Evolutionary conservation across 1,139 yeast genomes (phyloP).

Genomic region (Scheffersomyces segobiensis): DNA sequence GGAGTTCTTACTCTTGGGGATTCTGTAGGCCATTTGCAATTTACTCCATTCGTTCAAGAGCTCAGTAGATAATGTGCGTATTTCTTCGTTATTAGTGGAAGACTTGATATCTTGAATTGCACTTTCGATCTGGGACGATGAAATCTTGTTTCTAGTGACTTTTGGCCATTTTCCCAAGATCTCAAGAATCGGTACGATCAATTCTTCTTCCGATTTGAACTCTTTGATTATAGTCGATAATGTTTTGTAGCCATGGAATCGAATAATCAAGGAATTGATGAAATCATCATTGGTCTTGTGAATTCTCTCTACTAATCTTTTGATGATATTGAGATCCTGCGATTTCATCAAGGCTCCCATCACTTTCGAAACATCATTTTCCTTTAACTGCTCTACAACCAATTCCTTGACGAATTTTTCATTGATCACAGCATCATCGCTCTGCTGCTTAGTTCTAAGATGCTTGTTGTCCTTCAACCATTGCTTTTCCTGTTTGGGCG

Average conservation of each 20-base stretch:
- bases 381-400: constrained; percentile 51
- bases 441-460: constrained; percentile 46
- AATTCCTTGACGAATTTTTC: constrained; percentile 65
- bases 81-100: constrained; percentile 29
- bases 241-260: constrained; percentile 86
- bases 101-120: constrained; percentile 50
- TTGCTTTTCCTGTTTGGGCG: constrained; percentile 56
- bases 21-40: constrained; percentile 80
- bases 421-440: constrained; percentile 61
- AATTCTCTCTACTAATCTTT: constrained; percentile 68
- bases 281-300: constrained; percentile 53
- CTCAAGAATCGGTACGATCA: constrained; percentile 50
- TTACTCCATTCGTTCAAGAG: constrained; percentile 71
- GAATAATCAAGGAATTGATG: constrained; percentile 62
- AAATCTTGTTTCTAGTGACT: constrained; percentile 77
- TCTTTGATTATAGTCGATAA: constrained; percentile 57
- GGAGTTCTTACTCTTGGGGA: constrained; percentile 51
- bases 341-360: constrained; percentile 81
- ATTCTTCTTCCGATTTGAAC: constrained; percentile 26
- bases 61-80: constrained; percentile 37
- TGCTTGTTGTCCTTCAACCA: constrained; percentile 65
- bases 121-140: constrained; percentile 74
- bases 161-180: constrained; percentile 76
- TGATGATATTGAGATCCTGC: constrained; percentile 66
- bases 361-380: constrained; percentile 70